Evolutionary conservation across 2,329 filamentous ascomycete species (phyloP), one percentile per base, ranked within the genome.

Genomic region (Aspergillus sclerotialis): DNA sequence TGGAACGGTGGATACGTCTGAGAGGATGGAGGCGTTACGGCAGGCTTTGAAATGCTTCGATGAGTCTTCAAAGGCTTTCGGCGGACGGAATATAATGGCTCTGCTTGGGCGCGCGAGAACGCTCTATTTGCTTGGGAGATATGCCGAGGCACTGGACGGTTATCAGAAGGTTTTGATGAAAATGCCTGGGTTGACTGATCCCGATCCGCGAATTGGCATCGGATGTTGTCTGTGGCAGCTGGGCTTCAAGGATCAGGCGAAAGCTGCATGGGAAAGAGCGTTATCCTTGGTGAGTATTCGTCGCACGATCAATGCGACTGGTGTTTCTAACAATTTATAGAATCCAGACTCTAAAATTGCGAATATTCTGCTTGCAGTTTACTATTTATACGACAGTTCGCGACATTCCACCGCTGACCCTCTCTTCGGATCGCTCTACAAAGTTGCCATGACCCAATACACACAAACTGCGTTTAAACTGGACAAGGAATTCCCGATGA

Each of bases 151-250:
- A 10, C 65, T 96, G 33, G 75, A 84, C 40, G 72, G 76, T 15
- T 98, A 96, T 57, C 92, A 98, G 64, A 83, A 86, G 39, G 87
- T 88, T 11, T 68, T 98, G 32, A 73, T 80, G 49, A 88, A 84
- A 61, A 88, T 89, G 69, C 92, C 92, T 2, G 80, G 86, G 46
- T 72, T 96, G 52, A 78, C 84, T 27, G 92, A 98, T 53, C 92
- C 92, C 1, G 92, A 98, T 60, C 93, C 92, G 47, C 78, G 93
- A 49, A 90, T 98, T 48, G 92, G 92, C 36, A 90, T 98, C 53
- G 92, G 92, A 29, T 92, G 87, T 62, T 98, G 92, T 68, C 82
- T 95, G 60, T 98, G 93, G 92, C 86, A 94, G 60, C 72, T 98
- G 17, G 89, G 89, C 8, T 88, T 86, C 69, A 95, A 93, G 60